Evolutionary conservation across 305 asterid genomes (phyloP), one percentile per base, ranked within the genome.

Genomic region (Striga hermonthica): DNA sequence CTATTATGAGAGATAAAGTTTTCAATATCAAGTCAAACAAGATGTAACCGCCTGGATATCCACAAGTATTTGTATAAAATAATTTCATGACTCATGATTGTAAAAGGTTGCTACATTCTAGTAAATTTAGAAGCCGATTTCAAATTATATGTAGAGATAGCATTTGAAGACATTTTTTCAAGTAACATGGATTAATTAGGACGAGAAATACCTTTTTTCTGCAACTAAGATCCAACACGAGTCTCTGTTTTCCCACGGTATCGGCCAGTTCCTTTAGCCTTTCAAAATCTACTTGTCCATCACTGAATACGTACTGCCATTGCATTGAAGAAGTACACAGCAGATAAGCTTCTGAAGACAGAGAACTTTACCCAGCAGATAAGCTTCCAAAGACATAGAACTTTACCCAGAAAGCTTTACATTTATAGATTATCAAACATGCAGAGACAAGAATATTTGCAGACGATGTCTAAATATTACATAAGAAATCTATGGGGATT

Each of bases 141-240:
- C 31, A 22, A 2, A 22, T 22, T 22, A 22, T 22, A 1, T 22
- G 31, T 22, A 22, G 58, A 22, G 38, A 53, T 3, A 10, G 11
- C 58, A 22, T 34, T 14, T 10, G 16, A 31, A 57, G 22, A 9
- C 62, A 31, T 6, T 57, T 16, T 3, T 9, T 6, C 47, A 7
- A 40, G 41, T 14, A 36, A 48, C 54, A 52, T 60, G 68, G 28
- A 16, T 53, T 2, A 6, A 22, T 22, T 53, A 16, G 1, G 38
- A 40, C 64, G 15, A 57, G 66, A 72, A 43, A 63, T 64, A 92
- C 98, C 97, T 90, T 93, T 78, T 86, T 93, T 73, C 97, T 80
- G 83, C 97, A 90, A 78, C 97, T 90, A 72, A 93, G 97, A 74
- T 92, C 97, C 87, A 92, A 77, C 61, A 92, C 86, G 62, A 92